phyloP scores from a whole-genome alignment of 768 basidiomycete species.

The Lentinula sp. region DNA sequence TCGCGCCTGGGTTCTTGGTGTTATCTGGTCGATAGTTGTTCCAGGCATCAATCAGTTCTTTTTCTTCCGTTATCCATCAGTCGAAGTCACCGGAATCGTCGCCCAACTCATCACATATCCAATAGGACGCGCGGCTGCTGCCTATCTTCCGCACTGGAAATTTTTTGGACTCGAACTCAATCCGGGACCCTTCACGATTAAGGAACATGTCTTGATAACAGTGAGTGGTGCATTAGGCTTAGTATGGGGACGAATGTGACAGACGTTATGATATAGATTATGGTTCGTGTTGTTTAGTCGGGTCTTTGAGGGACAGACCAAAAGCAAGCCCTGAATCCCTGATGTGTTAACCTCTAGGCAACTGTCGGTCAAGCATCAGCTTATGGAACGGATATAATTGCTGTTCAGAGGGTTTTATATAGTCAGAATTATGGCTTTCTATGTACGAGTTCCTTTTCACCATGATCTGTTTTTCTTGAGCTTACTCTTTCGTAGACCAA shows the following conservation, averaged over 20 bases:
- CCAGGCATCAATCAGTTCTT: slow-evolving; percentile 79
- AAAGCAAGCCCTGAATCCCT: not conserved
- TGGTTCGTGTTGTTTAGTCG: not conserved
- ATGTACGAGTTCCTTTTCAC: slow-evolving; percentile 17
- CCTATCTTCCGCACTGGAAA: slow-evolving; percentile 42
- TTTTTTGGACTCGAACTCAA: slow-evolving; percentile 61
- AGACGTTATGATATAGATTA: slow-evolving; percentile 5
- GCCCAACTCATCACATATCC: slow-evolving; percentile 69
- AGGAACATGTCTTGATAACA: slow-evolving; percentile 41
- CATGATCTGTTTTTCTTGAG: not conserved
- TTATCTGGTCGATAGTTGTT: slow-evolving; percentile 51
- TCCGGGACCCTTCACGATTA: slow-evolving; percentile 73
- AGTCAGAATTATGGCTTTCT: slow-evolving; percentile 47
- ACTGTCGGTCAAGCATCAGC: slow-evolving; percentile 19
- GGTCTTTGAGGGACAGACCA: no score
- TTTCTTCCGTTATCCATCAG: slow-evolving; percentile 64
- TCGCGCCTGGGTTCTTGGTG: slow-evolving; percentile 55
- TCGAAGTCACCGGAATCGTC: slow-evolving; percentile 60
- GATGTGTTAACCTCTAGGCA: not conserved
- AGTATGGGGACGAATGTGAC: not conserved
- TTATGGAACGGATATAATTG: slow-evolving; percentile 67
- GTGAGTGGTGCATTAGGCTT: not conserved
- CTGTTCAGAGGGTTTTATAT: slow-evolving; percentile 70
- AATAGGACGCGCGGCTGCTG: slow-evolving; percentile 61
- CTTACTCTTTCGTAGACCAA: slow-evolving; percentile 27